These are phyloP conservation scores for Amanita phalloides DNA, from an alignment of 768 basidiomycete species.

Conservation along the genomic window DNA sequence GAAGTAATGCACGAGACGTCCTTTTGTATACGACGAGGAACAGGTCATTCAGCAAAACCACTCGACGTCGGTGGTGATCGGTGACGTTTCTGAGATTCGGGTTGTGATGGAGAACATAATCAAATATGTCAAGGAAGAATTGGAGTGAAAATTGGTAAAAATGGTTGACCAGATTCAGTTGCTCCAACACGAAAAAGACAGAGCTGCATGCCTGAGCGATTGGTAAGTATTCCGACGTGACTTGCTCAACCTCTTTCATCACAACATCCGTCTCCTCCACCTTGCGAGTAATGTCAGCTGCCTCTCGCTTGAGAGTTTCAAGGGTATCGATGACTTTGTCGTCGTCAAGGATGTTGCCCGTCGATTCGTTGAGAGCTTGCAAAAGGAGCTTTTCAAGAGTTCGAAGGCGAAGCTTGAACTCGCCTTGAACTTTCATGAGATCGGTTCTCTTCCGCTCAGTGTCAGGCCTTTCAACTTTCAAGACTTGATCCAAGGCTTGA, in stretches of 20 bases:
- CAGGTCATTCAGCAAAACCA: conserved; percentile 77
- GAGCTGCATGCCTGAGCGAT: conserved; percentile 94
- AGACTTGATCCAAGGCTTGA: conserved; percentile 93
- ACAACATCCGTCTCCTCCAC: conserved; percentile 94
- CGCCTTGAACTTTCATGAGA: conserved; percentile 96
- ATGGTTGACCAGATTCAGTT: conserved; percentile 87
- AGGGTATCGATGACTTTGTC: conserved; percentile 97
- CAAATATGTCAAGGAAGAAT: conserved; percentile 98
- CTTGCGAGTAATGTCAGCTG: conserved; percentile 90
- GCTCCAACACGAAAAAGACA: conserved; percentile 94
- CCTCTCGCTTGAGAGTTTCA: conserved; percentile 92
- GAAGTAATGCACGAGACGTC: conserved; percentile 82
- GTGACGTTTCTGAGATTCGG: conserved; percentile 76
- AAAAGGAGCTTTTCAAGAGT: conserved; percentile 88
- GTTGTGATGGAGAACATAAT: conserved; percentile 87
- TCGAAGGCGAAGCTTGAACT: conserved; percentile 87
- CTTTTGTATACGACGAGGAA: conserved; percentile 84
- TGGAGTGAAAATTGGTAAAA: conserved; percentile 98
- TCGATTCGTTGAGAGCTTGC: conserved; percentile 92
- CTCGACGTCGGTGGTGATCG: conserved; percentile 62
- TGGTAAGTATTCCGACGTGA: conserved; percentile 90
- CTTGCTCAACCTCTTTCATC: conserved; percentile 94
- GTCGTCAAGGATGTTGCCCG: conserved; percentile 95
- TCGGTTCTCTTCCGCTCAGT: conserved; percentile 94
- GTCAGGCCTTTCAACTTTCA: conserved; percentile 95